Conservation (phyloP, 768 basidiomycete genomes). For the Boletus speciosus region DNA sequence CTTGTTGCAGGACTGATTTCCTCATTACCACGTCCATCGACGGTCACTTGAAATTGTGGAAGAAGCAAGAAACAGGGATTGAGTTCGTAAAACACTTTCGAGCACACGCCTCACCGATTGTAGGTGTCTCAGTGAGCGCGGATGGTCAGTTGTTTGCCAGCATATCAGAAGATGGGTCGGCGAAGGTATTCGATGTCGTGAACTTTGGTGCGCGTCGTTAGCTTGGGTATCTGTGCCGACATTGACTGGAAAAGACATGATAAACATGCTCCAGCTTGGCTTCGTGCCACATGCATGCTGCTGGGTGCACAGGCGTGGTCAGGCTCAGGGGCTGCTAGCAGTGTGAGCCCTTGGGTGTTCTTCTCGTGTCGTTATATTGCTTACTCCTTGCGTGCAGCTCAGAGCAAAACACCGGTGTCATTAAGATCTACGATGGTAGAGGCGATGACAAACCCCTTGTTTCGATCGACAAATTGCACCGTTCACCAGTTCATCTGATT, state of each 20-base stretch:
- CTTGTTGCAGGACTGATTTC: slow-evolving; percentile 75
- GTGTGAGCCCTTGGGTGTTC: slow-evolving; percentile 53
- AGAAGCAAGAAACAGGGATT: slow-evolving; percentile 92
- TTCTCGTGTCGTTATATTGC: not conserved
- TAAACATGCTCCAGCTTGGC: slow-evolving; percentile 91
- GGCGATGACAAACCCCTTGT: slow-evolving; percentile 78
- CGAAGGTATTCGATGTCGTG: slow-evolving; percentile 95
- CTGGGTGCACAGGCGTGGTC: slow-evolving; percentile 90
- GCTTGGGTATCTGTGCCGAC: not conserved
- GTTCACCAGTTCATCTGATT: slow-evolving; percentile 88
- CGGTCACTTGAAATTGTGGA: slow-evolving; percentile 98
- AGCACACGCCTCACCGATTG: slow-evolving; percentile 78
- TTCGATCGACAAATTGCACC: slow-evolving; percentile 74
- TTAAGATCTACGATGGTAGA: slow-evolving; percentile 90
- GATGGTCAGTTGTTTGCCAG: slow-evolving; percentile 93
- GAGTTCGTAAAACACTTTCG: slow-evolving; percentile 99
- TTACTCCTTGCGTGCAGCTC: slow-evolving; percentile 50
- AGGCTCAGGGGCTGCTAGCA: slow-evolving; percentile 84
- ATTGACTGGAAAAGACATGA: slow-evolving; percentile 71
- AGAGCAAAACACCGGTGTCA: slow-evolving; percentile 67
- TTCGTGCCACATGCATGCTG: slow-evolving; percentile 86
- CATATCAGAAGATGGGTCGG: slow-evolving; percentile 85
- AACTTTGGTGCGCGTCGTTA: slow-evolving; percentile 79
- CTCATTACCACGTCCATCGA: slow-evolving; percentile 92
- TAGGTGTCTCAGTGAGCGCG: slow-evolving; percentile 78